A percentile compares a stretch with the other conserved stretches of the same genome.
Conservation (phyloP, 129 eudicot species). For the Logfia minima region DNA sequence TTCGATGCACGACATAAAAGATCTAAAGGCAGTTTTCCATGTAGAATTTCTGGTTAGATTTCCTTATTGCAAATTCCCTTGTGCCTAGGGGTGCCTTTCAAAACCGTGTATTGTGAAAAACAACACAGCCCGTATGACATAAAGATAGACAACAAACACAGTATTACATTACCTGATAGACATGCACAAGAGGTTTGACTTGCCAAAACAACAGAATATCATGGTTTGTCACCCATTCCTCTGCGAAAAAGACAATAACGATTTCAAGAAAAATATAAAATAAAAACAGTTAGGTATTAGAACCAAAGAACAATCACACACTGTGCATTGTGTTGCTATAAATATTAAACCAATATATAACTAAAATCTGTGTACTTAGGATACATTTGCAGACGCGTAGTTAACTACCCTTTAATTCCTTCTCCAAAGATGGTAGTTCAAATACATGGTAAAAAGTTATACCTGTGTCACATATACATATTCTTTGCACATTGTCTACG, state of each 20-base stretch:
- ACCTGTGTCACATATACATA: conserved; percentile 91
- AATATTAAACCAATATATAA: background rate
- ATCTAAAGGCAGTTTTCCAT: background rate
- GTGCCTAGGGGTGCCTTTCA: background rate
- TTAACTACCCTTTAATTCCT: conserved; percentile 5
- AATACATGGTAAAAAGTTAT: conserved; percentile 8
- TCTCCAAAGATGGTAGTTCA: background rate
- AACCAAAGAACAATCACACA: background rate
- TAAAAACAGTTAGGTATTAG: conserved; percentile 4
- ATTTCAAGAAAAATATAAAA: background rate
- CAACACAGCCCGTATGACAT: background rate
- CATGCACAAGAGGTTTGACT: conserved; percentile 93
- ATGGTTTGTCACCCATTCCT: conserved; percentile 78
- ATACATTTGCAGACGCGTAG: background rate
- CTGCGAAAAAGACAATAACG: conserved; percentile 38
- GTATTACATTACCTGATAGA: conserved; percentile 66
- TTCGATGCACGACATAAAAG: background rate
- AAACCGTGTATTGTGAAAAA: background rate
- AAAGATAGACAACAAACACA: conserved; percentile 9
- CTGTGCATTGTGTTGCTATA: conserved; percentile 11
- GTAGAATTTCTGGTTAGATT: background rate
- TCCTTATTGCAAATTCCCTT: background rate
- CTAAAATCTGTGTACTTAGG: background rate
- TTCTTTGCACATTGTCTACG: conserved; percentile 69
- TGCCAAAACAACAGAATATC: conserved; percentile 93